Conservation (phyloP, 2,329 filamentous ascomycete species). For the Ophiostoma australiae region DNA sequence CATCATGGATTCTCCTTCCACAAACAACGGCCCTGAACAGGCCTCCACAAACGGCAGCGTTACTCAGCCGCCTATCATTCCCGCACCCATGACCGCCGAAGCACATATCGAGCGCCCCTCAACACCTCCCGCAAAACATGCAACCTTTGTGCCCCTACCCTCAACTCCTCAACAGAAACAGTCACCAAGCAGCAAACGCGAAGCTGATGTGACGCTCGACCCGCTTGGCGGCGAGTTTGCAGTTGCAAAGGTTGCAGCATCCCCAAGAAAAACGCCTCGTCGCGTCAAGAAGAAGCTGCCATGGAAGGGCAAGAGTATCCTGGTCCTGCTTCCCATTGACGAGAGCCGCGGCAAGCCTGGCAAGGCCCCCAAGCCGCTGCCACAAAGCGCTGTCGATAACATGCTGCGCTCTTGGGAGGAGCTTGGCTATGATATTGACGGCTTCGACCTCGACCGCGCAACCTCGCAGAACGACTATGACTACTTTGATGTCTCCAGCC, state of each 20-base stretch:
- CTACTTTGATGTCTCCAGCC: slow-evolving; percentile 37
- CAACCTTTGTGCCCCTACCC: slow-evolving; percentile 1
- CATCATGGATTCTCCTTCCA: slow-evolving; percentile 16
- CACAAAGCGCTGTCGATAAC: slow-evolving; percentile 50
- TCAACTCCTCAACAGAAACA: slow-evolving; percentile 19
- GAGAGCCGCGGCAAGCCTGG: slow-evolving; percentile 59
- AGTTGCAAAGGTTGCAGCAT: slow-evolving; percentile 29
- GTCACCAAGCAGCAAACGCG: not conserved
- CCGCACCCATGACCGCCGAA: not conserved
- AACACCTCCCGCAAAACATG: not conserved
- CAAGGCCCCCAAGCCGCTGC: slow-evolving; percentile 51
- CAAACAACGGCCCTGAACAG: slow-evolving; percentile 2
- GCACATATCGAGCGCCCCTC: not conserved
- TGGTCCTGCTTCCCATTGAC: slow-evolving; percentile 64
- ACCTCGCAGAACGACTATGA: slow-evolving; percentile 28
- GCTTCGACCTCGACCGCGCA: slow-evolving; percentile 61
- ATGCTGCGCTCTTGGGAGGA: slow-evolving; percentile 65
- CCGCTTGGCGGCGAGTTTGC: slow-evolving; percentile 18
- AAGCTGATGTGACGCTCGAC: slow-evolving; percentile 7
- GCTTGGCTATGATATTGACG: slow-evolving; percentile 62
- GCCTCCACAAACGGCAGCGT: not conserved
- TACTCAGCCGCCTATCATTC: not conserved
- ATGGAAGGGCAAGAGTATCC: slow-evolving; percentile 70
- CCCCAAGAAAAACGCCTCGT: slow-evolving; percentile 44
- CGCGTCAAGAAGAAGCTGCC: slow-evolving; percentile 64